Percentiles rank a stretch among this genome's conserved stretches.
Evolutionary conservation across 208 protist species (phyloP).

Genomic region (Acanthamoeba rhysodes): DNA sequence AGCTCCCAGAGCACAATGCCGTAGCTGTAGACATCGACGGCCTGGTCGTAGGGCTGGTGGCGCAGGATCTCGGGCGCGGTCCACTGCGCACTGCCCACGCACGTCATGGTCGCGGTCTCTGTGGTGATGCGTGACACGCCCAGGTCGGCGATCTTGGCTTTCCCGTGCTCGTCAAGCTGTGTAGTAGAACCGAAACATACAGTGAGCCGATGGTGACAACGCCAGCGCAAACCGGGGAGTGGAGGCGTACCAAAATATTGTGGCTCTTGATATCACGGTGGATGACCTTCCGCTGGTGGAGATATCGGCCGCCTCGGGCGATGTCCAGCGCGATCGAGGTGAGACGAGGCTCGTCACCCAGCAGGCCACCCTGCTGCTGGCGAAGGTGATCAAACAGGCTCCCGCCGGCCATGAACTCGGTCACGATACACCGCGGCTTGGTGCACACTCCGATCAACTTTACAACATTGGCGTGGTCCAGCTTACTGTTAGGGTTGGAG

Average conservation of each 20-base stretch:
- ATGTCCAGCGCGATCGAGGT: background rate
- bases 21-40: constrained; percentile 7
- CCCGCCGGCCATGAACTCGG: constrained; percentile 8
- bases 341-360: background rate
- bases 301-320: background rate
- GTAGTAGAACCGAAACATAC: background rate
- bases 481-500: background rate
- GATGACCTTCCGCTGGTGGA: constrained; percentile 9
- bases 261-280: constrained; percentile 6
- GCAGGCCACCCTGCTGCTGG: background rate
- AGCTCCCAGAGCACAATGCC: constrained; percentile 25
- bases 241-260: background rate
- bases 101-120: constrained; percentile 4
- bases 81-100: constrained; percentile 16
- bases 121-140: constrained; percentile 6
- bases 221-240: background rate
- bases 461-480: constrained; percentile 53
- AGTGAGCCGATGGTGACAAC: background rate
- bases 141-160: background rate
- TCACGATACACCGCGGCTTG: constrained; percentile 39
- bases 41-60: background rate
- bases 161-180: background rate
- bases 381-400: background rate
- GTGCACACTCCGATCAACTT: constrained; percentile 43
- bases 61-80: constrained; percentile 4